Evolutionary conservation across 768 basidiomycete species (phyloP).

Genomic region (Suillus decipiens): DNA sequence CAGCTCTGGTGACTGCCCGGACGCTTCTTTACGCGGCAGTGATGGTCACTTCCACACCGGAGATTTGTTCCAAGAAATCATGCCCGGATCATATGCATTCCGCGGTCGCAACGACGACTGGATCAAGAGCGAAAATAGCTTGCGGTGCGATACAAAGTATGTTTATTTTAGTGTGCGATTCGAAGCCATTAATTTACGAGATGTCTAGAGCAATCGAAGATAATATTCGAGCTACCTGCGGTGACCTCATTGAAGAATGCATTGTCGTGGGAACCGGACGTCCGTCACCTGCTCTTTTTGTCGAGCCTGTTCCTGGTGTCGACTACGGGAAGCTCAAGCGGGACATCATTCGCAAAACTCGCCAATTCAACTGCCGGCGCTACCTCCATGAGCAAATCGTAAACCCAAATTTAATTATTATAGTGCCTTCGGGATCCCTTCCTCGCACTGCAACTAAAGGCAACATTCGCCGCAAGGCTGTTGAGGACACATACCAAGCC

Average conservation of each 20-base stretch:
- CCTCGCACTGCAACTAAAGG: slow-evolving; percentile 82
- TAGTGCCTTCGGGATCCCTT: slow-evolving; percentile 65
- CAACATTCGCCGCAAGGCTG: slow-evolving; percentile 75
- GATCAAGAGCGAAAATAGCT: slow-evolving; percentile 81
- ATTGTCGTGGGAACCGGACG: slow-evolving; percentile 77
- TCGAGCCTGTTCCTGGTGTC: slow-evolving; percentile 60
- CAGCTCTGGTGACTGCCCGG: slow-evolving; percentile 70
- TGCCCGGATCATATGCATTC: slow-evolving; percentile 59
- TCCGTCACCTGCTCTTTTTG: slow-evolving; percentile 74
- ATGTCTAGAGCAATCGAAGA: slow-evolving; percentile 69
- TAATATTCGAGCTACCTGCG: slow-evolving; percentile 67
- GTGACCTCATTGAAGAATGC: slow-evolving; percentile 66
- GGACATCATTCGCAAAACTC: slow-evolving; percentile 71
- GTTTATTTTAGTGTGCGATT: slow-evolving; percentile 17
- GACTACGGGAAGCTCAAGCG: slow-evolving; percentile 62
- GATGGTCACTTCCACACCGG: slow-evolving; percentile 83
- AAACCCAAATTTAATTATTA: slow-evolving; percentile 61
- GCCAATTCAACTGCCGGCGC: slow-evolving; percentile 70
- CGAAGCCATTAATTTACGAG: slow-evolving; percentile 14
- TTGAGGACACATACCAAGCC: slow-evolving; percentile 63
- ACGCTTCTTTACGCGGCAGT: slow-evolving; percentile 50
- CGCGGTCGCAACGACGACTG: slow-evolving; percentile 81
- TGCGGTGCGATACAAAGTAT: slow-evolving; percentile 76
- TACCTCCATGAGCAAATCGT: slow-evolving; percentile 81
- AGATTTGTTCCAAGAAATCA: slow-evolving; percentile 71